Evolutionary conservation across 306 rosid species (phyloP).

Genomic region (Cucumis hystrix): DNA sequence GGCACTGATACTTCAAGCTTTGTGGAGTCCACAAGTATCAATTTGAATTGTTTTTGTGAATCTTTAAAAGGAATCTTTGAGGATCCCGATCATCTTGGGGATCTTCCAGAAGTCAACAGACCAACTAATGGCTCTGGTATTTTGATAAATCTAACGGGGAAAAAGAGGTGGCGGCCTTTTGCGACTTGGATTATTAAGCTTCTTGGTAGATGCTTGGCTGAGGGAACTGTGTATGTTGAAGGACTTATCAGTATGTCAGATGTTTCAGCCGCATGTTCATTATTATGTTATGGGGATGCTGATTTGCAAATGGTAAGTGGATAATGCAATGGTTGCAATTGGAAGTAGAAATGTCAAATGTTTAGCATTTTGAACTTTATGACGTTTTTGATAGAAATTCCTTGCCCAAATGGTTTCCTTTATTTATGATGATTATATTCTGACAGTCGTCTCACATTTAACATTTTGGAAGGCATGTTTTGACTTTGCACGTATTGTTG

Average conservation of each 20-base stretch:
- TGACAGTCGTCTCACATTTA: not conserved
- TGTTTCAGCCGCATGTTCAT: conserved; percentile 60
- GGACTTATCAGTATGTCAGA: conserved; percentile 55
- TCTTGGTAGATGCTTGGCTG: conserved; percentile 56
- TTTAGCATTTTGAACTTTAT: not conserved
- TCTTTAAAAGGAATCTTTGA: conserved; percentile 31
- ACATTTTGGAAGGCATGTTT: conserved; percentile 70
- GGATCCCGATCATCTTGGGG: conserved; percentile 44
- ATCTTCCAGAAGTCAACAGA: conserved; percentile 40
- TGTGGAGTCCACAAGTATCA: conserved; percentile 27
- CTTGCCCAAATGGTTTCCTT: not conserved
- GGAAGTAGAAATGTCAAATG: not conserved
- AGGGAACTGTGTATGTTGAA: conserved; percentile 78
- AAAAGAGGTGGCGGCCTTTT: conserved; percentile 61
- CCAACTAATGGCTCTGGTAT: conserved; percentile 56
- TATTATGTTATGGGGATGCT: conserved; percentile 69
- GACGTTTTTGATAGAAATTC: conserved; percentile 10
- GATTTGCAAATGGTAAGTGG: conserved; percentile 73
- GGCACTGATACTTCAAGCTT: conserved; percentile 15
- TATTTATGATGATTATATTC: conserved; percentile 5
- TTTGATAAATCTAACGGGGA: conserved; percentile 44
- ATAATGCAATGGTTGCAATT: conserved; percentile 2
- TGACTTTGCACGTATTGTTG: conserved; percentile 52
- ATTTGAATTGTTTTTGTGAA: conserved; percentile 47
- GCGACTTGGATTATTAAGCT: conserved; percentile 80